Evolutionary conservation across 2,329 filamentous ascomycete genomes (phyloP), one percentile per base, ranked within the genome.

Genomic region (Colletotrichum cordylinicola): DNA sequence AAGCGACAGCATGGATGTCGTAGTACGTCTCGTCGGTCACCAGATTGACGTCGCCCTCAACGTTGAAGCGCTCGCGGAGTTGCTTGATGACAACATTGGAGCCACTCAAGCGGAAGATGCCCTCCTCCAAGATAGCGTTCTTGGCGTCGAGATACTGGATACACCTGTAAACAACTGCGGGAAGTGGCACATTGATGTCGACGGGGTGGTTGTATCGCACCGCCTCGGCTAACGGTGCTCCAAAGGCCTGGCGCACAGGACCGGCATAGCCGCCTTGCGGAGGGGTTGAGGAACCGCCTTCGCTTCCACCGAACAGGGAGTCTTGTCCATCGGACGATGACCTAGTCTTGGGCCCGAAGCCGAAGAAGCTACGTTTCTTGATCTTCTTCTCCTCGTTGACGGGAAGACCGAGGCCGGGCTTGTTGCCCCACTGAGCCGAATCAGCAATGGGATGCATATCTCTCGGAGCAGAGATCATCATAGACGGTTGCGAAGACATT

Each of bases 51-150:
- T 99, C 97, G 61, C 96, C 94, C 86, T 99, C 96, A 6, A 86
- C 92, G 84, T 99, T 98, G 87, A 99, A 99, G 4, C 96, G 93
- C 83, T 98, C 96, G 77, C 94, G 94, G 58, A 99, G 90, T 73
- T 92, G 92, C 84, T 96, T 98, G 85, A 99, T 98, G 66, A 98
- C 93, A 70, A 98, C 91, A 82, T 98, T 98, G 1, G 96, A 98
- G n/a, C 97, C 97, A 83, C 96, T 98, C 56, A 99, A 89, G 67
- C 97, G 93, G 89, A 99, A 99, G 56, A 99, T 98, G 58, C 97
- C 97, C 84, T 99, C 97, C 83, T 99, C 97, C 8, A 89, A 89
- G 64, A 94, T 90, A 13, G 96, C 97, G 77, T 94, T 92, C 86
- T 96, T 96, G 8, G 92, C 90, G 78, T 95, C 94, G 21, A 99